phyloP scores from a whole-genome alignment of 1,284 basidiomycete genomes.

The Microbotryum scabiosae region DNA sequence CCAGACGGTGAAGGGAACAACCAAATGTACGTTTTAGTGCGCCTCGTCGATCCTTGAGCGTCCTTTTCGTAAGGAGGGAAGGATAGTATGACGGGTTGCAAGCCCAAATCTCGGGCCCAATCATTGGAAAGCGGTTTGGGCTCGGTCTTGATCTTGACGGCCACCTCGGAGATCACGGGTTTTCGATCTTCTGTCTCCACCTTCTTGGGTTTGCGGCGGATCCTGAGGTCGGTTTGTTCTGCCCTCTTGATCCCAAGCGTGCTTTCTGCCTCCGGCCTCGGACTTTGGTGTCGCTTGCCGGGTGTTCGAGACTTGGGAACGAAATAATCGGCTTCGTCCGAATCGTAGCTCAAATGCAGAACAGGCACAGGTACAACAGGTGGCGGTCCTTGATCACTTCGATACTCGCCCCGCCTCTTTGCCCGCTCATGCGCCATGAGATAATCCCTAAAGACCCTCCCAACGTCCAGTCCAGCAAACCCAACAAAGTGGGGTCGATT shows the following conservation, averaged over 20 bases:
- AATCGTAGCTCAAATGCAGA: too few species aligned
- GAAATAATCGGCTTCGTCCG: too few species aligned
- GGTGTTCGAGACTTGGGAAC: too few species aligned
- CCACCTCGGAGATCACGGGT: neutral
- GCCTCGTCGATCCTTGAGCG: neutral
- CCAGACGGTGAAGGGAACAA: slow-evolving; percentile 17
- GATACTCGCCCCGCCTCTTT: too few species aligned
- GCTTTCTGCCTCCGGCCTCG: slow-evolving; percentile 37
- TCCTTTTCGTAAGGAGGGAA: neutral
- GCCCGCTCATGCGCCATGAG: too few species aligned
- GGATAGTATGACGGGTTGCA: slow-evolving; percentile 10
- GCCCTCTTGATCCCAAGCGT: too few species aligned
- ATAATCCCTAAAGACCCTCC: too few species aligned
- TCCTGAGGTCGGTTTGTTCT: neutral
- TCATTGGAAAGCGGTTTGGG: slow-evolving; percentile 18
- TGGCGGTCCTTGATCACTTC: too few species aligned
- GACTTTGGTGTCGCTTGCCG: too few species aligned
- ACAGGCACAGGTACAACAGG: too few species aligned
- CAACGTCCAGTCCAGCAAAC: too few species aligned
- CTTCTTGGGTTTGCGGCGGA: neutral
- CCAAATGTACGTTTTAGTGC: slow-evolving; percentile 11
- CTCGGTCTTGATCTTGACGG: neutral
- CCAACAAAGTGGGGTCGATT: slow-evolving; percentile 51
- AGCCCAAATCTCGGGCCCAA: slow-evolving; percentile 5
- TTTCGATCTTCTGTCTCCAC: too few species aligned